Conservation (phyloP, 176 grass and related monocot genomes). For the Paspalum notatum region DNA sequence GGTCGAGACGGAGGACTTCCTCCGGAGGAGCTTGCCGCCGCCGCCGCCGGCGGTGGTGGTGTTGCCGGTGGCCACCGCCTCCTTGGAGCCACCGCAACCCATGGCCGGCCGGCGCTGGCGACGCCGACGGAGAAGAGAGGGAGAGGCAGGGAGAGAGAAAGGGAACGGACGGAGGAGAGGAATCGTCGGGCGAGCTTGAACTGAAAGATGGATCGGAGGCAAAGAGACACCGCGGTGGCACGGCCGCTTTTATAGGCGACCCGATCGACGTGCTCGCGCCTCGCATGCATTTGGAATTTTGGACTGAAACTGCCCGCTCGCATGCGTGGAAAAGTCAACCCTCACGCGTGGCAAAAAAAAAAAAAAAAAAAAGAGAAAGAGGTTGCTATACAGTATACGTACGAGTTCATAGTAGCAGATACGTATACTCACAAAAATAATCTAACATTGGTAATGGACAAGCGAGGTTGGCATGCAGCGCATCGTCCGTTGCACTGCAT, state of each 20-base stretch:
- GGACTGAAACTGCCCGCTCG: background rate
- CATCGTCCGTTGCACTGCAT: background rate
- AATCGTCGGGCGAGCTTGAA: constrained; percentile 22
- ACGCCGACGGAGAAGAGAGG: background rate
- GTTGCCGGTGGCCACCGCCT: constrained; percentile 82
- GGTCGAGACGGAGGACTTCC: constrained; percentile 51
- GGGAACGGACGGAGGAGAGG: constrained; percentile 23
- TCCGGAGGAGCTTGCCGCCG: constrained; percentile 49
- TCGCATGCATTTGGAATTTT: background rate
- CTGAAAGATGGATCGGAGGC: constrained; percentile 48
- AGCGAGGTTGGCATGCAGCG: background rate
- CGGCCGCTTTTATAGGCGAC: constrained; percentile 25
- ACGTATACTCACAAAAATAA: too few relatives aligned
- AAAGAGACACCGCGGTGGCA: constrained; percentile 24
- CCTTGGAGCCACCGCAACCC: constrained; percentile 91
- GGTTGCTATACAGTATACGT: too few relatives aligned
- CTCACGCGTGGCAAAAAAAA: background rate
- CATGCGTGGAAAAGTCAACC: constrained; percentile 28
- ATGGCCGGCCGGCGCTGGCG: constrained; percentile 49
- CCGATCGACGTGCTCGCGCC: background rate
- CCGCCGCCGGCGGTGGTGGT: constrained; percentile 14
- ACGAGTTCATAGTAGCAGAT: too few relatives aligned
- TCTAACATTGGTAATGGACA: background rate
- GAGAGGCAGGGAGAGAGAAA: background rate
- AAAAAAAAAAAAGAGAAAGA: too few relatives aligned